Evolutionary conservation across 306 rosid genomes (phyloP).

Genomic region (Cajanus cajan): DNA sequence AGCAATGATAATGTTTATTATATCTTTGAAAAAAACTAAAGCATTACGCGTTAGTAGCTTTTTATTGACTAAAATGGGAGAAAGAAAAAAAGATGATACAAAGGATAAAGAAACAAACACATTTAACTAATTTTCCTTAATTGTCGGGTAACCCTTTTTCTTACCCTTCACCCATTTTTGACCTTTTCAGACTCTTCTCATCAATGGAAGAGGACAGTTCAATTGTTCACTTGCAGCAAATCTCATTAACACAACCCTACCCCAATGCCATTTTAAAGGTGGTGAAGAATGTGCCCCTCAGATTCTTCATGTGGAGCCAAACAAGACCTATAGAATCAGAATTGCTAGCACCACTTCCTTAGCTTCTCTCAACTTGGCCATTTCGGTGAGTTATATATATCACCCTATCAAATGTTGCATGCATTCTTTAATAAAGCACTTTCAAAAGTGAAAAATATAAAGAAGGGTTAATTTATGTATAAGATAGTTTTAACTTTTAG

Average conservation of each 20-base stretch:
- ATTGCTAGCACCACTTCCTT: constrained; percentile 79
- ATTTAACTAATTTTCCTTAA: neutral
- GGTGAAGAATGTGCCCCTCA: constrained; percentile 72
- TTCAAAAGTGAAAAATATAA: no score
- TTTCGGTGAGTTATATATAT: constrained; percentile 46
- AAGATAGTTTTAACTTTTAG: no score
- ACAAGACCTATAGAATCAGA: constrained; percentile 68
- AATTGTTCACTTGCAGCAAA: constrained; percentile 63
- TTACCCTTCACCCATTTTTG: neutral
- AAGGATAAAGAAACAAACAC: neutral
- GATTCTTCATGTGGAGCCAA: constrained; percentile 60
- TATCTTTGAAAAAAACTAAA: neutral
- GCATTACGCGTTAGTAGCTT: neutral
- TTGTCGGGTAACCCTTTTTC: neutral
- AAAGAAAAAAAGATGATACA: neutral
- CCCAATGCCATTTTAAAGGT: constrained; percentile 53
- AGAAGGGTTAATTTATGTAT: no score
- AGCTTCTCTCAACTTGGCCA: constrained; percentile 83
- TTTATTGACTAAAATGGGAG: neutral
- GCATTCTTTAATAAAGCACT: neutral
- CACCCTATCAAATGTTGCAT: neutral
- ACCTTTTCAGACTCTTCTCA: constrained; percentile 48
- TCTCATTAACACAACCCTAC: constrained; percentile 15
- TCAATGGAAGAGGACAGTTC: constrained; percentile 85
- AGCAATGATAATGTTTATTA: neutral